These are phyloP conservation scores for Leucaena leucocephala DNA, from an alignment of 306 rosid genomes.

Conservation along the genomic window DNA sequence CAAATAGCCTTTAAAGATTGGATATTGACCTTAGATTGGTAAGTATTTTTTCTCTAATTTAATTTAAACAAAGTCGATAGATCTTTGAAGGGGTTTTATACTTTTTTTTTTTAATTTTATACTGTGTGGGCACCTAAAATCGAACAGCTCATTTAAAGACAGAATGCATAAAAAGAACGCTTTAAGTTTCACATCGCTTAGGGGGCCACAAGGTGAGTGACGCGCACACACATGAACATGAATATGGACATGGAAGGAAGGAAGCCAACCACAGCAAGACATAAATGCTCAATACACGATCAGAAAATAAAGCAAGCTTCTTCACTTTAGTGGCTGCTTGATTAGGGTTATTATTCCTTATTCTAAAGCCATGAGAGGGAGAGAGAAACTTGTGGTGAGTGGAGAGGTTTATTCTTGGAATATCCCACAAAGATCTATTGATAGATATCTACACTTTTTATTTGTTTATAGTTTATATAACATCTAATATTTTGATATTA, in stretches of 20 bases:
- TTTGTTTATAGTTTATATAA: background rate
- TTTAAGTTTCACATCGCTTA: background rate
- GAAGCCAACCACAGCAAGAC: background rate
- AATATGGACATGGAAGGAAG: background rate
- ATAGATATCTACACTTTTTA: conserved; percentile 7
- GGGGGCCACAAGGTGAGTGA: background rate
- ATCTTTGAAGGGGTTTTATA: too few relatives aligned
- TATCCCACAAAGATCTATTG: conserved; percentile 39
- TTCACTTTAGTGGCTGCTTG: conserved; percentile 2
- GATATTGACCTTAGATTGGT: too few relatives aligned
- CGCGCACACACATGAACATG: background rate
- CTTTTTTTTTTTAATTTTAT: too few relatives aligned
- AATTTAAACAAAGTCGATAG: too few relatives aligned
- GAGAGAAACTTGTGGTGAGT: conserved; percentile 27
- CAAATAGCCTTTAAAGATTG: too few relatives aligned
- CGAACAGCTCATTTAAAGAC: too few relatives aligned
- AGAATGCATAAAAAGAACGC: background rate
- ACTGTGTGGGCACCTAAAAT: too few relatives aligned
- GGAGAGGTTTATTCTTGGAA: conserved; percentile 71
- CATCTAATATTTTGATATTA: too few relatives aligned
- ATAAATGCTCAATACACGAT: conserved; percentile 6
- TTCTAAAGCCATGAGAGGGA: conserved; percentile 17
- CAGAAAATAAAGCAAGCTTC: conserved; percentile 11
- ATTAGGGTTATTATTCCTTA: conserved; percentile 17
- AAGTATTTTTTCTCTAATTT: too few relatives aligned